Percentiles rank a stretch among this genome's conserved stretches.
These are phyloP conservation scores for Boletus pseudo-olivaceus DNA, from an alignment of 768 basidiomycete genomes.

Conservation along the genomic window DNA sequence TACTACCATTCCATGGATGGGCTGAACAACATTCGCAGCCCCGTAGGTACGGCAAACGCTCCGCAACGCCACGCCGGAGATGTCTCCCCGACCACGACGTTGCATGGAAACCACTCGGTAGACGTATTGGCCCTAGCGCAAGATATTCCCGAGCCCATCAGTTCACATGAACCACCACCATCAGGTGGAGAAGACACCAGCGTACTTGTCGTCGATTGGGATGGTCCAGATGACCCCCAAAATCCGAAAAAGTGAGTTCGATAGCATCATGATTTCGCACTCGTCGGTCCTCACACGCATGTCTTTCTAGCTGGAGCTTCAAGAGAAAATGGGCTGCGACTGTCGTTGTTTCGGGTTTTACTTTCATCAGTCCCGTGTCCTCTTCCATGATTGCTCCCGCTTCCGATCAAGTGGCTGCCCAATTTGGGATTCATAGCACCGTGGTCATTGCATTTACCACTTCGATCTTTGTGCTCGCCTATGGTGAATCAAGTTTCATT, in stretches of 20 bases:
- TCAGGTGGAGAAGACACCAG: background rate
- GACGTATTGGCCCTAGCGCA: background rate
- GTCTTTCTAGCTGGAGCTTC: conserved; percentile 48
- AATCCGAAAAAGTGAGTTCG: conserved; percentile 56
- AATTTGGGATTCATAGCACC: conserved; percentile 52
- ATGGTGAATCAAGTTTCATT: conserved; percentile 38
- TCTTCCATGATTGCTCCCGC: conserved; percentile 78
- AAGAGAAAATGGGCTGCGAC: conserved; percentile 63
- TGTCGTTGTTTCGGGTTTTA: conserved; percentile 60
- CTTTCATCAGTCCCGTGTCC: conserved; percentile 65
- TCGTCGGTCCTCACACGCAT: background rate
- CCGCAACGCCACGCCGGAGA: background rate
- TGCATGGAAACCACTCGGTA: background rate
- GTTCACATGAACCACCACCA: background rate
- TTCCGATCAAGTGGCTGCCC: conserved; percentile 41
- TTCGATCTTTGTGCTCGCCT: conserved; percentile 59
- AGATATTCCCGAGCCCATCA: background rate
- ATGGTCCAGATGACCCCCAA: conserved; percentile 53
- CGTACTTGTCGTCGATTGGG: conserved; percentile 52
- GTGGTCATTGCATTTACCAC: conserved; percentile 54
- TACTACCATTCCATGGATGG: background rate
- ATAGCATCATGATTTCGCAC: background rate
- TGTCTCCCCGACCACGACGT: conserved; percentile 8
- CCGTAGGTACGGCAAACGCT: background rate
- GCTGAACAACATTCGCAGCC: background rate